phyloP scores from a whole-genome alignment of 345 rosid genomes.

The Eucalyptus regnans region DNA sequence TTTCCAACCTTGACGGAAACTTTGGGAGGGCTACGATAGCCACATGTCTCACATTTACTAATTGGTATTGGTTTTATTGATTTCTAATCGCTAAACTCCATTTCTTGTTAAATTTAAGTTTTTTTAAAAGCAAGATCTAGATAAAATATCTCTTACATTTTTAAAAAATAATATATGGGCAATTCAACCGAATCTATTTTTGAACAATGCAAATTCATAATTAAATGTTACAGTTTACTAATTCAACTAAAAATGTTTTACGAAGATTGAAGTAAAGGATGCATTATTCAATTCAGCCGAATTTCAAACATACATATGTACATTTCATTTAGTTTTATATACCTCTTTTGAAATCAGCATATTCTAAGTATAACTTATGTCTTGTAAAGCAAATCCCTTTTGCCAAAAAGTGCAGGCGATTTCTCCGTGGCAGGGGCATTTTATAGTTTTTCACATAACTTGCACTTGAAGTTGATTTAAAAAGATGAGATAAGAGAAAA shows the following conservation, averaged over 20 bases:
- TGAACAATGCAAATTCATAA: neutral
- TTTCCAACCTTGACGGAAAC: too few species aligned
- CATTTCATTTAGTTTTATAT: fast-evolving
- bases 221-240: neutral
- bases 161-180: neutral
- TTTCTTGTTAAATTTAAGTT: too few species aligned
- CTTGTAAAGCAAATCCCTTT: neutral
- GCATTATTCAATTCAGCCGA: too few species aligned
- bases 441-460: too few species aligned
- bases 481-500: neutral
- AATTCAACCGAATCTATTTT: neutral
- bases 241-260: neutral
- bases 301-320: neutral
- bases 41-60: neutral
- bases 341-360: neutral
- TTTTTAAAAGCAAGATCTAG: too few species aligned
- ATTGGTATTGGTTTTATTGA: neutral
- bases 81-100: too few species aligned
- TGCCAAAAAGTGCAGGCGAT: neutral
- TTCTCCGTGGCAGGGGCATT: too few species aligned
- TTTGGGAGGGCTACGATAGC: too few species aligned
- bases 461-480: neutral
- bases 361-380: neutral
- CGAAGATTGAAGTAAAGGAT: neutral
- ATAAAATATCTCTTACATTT: too few species aligned